Evolutionary conservation across 1,284 basidiomycete species (phyloP).

Genomic region (Sanghuangporus weigelae): DNA sequence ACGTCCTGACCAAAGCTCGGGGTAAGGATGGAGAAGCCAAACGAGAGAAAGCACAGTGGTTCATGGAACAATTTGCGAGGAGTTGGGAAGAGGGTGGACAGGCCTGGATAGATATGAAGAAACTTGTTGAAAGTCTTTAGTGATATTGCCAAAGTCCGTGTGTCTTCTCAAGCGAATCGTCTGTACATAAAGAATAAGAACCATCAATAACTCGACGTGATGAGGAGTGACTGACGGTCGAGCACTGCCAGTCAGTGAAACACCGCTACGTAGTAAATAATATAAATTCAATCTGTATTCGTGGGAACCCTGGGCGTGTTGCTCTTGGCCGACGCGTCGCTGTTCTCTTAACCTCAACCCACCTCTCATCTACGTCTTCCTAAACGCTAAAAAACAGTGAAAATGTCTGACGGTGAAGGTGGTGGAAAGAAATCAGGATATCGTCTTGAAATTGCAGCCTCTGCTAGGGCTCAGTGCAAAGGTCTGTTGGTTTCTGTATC

Average conservation of each 20-base stretch:
- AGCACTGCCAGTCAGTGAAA: too few relatives aligned
- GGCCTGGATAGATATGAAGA: slow-evolving; percentile 2
- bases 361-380: background rate
- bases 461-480: slow-evolving; percentile 75
- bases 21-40: slow-evolving; percentile 11
- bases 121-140: background rate
- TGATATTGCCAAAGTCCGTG: background rate
- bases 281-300: too few relatives aligned
- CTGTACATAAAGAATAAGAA: too few relatives aligned
- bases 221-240: too few relatives aligned
- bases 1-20: slow-evolving; percentile 4
- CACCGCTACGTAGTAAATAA: too few relatives aligned
- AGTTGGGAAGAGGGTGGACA: slow-evolving; percentile 2
- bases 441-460: slow-evolving; percentile 70
- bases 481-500: slow-evolving; percentile 42
- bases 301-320: too few relatives aligned
- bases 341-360: background rate
- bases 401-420: slow-evolving; percentile 55
- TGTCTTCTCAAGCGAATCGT: too few relatives aligned
- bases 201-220: too few relatives aligned
- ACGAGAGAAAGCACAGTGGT: slow-evolving; percentile 3
- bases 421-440: slow-evolving; percentile 53
- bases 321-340: too few relatives aligned
- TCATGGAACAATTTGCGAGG: slow-evolving; percentile 1
- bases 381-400: background rate